Percentiles rank a stretch among this genome's conserved stretches.
phyloP scores from a whole-genome alignment of 139 green algal genomes.

The Tetradesmus lagerheimii region DNA sequence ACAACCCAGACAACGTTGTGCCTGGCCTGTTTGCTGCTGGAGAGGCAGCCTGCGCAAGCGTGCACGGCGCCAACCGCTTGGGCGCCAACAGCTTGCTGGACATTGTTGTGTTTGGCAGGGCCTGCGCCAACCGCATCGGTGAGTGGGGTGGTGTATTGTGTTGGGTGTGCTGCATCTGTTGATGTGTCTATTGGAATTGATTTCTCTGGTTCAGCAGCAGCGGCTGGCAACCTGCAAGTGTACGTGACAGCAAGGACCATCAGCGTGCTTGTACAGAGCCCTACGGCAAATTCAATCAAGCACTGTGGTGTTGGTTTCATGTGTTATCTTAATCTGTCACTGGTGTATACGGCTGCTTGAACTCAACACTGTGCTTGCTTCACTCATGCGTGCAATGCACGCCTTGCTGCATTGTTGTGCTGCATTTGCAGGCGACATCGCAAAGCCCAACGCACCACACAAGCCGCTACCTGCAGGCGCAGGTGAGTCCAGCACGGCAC shows the following conservation, averaged over 20 bases:
- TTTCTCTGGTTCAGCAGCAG: too few species aligned
- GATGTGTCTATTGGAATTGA: too few species aligned
- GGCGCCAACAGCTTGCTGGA: constrained; percentile 99
- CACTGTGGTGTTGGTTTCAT: too few species aligned
- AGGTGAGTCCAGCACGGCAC: neutral
- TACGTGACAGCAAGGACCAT: too few species aligned
- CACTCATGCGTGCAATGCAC: too few species aligned
- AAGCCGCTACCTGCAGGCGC: constrained; percentile 78
- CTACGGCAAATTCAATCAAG: too few species aligned
- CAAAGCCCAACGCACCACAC: constrained; percentile 90
- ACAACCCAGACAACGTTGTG: constrained; percentile 89
- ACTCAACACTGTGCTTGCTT: too few species aligned
- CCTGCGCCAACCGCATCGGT: constrained; percentile 89
- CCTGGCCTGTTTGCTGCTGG: constrained; percentile 96
- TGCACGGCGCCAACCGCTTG: constrained; percentile 99
- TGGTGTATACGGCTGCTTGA: too few species aligned
- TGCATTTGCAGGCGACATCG: constrained; percentile 65
- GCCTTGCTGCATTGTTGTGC: neutral
- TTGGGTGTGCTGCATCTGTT: neutral
- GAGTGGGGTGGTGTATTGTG: constrained; percentile 2
- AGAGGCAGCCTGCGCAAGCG: constrained; percentile 93
- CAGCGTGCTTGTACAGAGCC: too few species aligned
- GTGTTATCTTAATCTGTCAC: too few species aligned
- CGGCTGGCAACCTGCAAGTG: too few species aligned
- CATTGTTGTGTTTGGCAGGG: constrained; percentile 99